Conservation (phyloP, 192 early-diverging fungal species). For the Rhizophagus sp. region DNA sequence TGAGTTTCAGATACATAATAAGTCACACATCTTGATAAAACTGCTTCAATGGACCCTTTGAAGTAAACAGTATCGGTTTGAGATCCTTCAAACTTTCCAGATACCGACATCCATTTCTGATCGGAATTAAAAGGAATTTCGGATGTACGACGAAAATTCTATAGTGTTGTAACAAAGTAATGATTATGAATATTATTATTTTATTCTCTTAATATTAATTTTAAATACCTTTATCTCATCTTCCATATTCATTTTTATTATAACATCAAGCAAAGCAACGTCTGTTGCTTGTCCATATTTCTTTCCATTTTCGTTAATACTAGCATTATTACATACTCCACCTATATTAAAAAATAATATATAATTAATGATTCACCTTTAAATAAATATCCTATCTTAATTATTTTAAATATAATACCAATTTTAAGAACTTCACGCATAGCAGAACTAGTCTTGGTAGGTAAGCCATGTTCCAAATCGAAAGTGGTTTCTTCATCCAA, state of each 20-base stretch:
- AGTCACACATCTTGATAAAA: slow-evolving; percentile 71
- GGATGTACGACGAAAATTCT: slow-evolving; percentile 57
- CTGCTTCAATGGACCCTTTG: slow-evolving; percentile 86
- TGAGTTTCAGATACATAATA: slow-evolving; percentile 58
- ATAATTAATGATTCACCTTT: slow-evolving; percentile 34
- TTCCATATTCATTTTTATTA: slow-evolving; percentile 51
- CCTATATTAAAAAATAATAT: slow-evolving; percentile 58
- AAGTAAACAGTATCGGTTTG: slow-evolving; percentile 48
- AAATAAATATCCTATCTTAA: not conserved
- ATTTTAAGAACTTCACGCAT: slow-evolving; percentile 52
- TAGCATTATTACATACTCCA: slow-evolving; percentile 91
- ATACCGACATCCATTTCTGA: slow-evolving; percentile 91
- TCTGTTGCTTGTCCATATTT: slow-evolving; percentile 93
- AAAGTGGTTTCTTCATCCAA: slow-evolving; percentile 47
- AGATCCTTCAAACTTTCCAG: slow-evolving; percentile 40
- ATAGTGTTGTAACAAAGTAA: slow-evolving; percentile 3
- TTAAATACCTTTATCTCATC: slow-evolving; percentile 74
- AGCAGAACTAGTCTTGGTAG: slow-evolving; percentile 34
- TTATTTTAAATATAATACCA: slow-evolving; percentile 43
- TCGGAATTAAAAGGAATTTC: slow-evolving; percentile 93
- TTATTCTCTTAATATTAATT: not conserved
- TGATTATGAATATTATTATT: not conserved
- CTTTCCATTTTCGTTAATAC: slow-evolving; percentile 68
- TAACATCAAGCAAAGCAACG: slow-evolving; percentile 83
- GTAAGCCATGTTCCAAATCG: slow-evolving; percentile 51